Evolutionary conservation across 257 asterid species (phyloP).

Genomic region (Rhazya stricta): DNA sequence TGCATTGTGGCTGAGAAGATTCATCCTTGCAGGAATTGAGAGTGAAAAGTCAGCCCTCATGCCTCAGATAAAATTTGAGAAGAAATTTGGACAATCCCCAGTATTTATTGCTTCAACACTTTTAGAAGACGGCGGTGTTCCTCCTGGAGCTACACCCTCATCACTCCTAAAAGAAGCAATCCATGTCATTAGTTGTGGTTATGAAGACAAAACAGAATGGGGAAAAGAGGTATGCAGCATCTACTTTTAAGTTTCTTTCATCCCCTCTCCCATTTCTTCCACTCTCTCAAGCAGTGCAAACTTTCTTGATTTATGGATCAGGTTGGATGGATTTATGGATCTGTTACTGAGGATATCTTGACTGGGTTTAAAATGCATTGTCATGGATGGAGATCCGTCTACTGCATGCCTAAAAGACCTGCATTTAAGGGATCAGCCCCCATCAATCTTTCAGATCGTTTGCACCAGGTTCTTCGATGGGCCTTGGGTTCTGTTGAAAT

Average conservation of each 20-base stretch:
- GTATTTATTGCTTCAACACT: slow-evolving; percentile 87
- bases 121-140: slow-evolving; percentile 85
- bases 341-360: slow-evolving; percentile 95
- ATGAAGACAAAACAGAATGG: slow-evolving; percentile 97
- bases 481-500: slow-evolving; percentile 96
- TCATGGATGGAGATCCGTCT: slow-evolving; percentile 97
- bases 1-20: slow-evolving; percentile 1
- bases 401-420: slow-evolving; percentile 77
- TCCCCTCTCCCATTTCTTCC: not conserved
- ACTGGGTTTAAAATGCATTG: slow-evolving; percentile 98
- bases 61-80: slow-evolving; percentile 85
- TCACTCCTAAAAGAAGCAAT: slow-evolving; percentile 96
- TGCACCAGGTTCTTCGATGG: slow-evolving; percentile 98
- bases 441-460: slow-evolving; percentile 92
- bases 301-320: slow-evolving; percentile 20
- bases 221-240: slow-evolving; percentile 73
- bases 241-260: not conserved
- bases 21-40: slow-evolving; percentile 57
- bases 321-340: slow-evolving; percentile 98
- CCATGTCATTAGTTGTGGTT: slow-evolving; percentile 94
- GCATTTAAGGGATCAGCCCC: slow-evolving; percentile 98
- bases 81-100: slow-evolving; percentile 90
- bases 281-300: slow-evolving; percentile 1
- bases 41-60: slow-evolving; percentile 67
- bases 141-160: slow-evolving; percentile 82